A percentile compares a stretch with the other conserved stretches of the same genome.
Conservation (phyloP, 495 filamentous ascomycete genomes). For the Lasiosphaeria miniovina region DNA sequence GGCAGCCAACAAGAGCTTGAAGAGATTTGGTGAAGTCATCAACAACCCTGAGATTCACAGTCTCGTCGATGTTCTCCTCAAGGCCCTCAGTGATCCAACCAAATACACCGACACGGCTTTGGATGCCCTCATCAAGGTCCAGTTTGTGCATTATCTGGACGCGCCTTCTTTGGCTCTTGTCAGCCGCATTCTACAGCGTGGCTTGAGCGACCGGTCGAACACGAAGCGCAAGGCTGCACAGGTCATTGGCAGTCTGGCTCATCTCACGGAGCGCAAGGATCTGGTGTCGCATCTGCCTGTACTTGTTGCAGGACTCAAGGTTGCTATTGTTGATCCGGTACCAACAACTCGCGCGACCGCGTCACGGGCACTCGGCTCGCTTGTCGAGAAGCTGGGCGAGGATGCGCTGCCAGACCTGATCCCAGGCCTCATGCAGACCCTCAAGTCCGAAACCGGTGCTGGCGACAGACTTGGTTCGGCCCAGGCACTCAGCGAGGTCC, state of each 20-base stretch:
- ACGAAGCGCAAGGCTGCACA: conserved; percentile 95
- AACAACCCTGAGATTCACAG: conserved; percentile 95
- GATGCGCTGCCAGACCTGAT: conserved; percentile 96
- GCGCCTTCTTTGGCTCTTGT: conserved; percentile 92
- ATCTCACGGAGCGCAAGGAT: conserved; percentile 94
- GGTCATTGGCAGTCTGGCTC: conserved; percentile 94
- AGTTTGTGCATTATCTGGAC: conserved; percentile 94
- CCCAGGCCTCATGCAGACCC: conserved; percentile 91
- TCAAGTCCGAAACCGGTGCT: conserved; percentile 95
- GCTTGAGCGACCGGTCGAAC: conserved; percentile 81
- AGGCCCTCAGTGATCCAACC: conserved; percentile 94
- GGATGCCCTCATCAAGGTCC: conserved; percentile 90
- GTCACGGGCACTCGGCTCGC: conserved; percentile 89
- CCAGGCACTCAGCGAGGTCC: conserved; percentile 93
- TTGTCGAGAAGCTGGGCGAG: conserved; percentile 96
- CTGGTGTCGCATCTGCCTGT: conserved; percentile 88
- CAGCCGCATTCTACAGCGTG: conserved; percentile 91
- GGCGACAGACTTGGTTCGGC: conserved; percentile 94
- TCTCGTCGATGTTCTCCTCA: conserved; percentile 84
- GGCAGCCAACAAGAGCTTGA: conserved; percentile 90
- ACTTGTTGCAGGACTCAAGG: conserved; percentile 82
- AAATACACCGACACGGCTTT: conserved; percentile 96
- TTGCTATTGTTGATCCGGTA: conserved; percentile 90
- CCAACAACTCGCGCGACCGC: conserved; percentile 96
- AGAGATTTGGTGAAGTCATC: conserved; percentile 97